Conservation (phyloP, 257 asterid species). For the Sherardia arvensis region DNA sequence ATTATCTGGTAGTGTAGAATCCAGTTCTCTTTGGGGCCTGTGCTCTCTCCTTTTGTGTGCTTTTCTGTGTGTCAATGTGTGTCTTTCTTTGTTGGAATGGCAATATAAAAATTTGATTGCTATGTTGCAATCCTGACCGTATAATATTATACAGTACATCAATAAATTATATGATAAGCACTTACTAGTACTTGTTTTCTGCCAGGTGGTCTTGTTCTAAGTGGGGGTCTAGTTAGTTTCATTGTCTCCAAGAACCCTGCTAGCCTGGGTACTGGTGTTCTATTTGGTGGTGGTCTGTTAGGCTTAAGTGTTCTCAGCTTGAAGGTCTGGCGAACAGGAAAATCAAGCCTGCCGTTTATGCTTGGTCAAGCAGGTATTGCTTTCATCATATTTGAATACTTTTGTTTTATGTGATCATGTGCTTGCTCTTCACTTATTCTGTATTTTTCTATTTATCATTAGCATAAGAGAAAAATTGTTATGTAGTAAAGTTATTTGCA, state of each 20-base stretch:
- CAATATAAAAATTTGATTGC: not conserved
- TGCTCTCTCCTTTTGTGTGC: not conserved
- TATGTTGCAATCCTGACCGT: not conserved
- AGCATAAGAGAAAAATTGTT: not conserved
- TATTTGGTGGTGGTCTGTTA: slow-evolving; percentile 74
- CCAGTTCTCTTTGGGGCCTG: not conserved
- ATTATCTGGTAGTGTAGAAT: not conserved
- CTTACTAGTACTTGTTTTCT: slow-evolving; percentile 10
- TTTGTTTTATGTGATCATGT: not conserved
- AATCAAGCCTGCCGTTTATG: slow-evolving; percentile 86
- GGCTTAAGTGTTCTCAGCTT: slow-evolving; percentile 75
- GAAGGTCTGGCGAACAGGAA: slow-evolving; percentile 85
- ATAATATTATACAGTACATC: no score
- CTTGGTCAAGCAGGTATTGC: slow-evolving; percentile 85
- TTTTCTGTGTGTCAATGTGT: not conserved
- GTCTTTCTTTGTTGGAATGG: not conserved
- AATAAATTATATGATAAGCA: no score
- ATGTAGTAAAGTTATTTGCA: not conserved
- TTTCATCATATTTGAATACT: slow-evolving; percentile 1
- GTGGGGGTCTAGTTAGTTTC: slow-evolving; percentile 69
- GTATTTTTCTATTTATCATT: not conserved
- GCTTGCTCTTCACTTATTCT: not conserved
- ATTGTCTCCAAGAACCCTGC: slow-evolving; percentile 57
- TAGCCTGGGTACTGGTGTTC: slow-evolving; percentile 49
- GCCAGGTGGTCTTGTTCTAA: slow-evolving; percentile 70